Evolutionary conservation across 208 protist species (phyloP).

Genomic region (Phytomonas sp.): DNA sequence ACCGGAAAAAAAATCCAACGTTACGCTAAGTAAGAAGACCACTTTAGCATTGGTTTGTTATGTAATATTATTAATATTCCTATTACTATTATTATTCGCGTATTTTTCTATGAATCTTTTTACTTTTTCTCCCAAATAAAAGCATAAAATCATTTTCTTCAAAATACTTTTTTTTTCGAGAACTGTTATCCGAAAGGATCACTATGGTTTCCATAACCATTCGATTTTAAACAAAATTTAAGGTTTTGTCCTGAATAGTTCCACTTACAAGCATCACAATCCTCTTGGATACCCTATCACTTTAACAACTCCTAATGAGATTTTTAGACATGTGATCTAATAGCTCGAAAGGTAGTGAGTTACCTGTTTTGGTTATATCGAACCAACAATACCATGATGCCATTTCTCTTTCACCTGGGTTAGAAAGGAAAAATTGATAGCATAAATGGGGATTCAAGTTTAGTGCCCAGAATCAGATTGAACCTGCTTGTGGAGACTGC

Average conservation of each 20-base stretch:
- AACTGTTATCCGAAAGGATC: neutral
- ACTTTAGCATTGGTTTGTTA: conserved; percentile 1
- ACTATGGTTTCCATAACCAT: neutral
- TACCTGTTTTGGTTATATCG: neutral
- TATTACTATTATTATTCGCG: conserved; percentile 11
- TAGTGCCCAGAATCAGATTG: neutral
- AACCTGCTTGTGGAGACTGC: neutral
- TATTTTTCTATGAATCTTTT: conserved; percentile 12
- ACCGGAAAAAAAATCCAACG: neutral
- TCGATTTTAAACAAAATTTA: neutral
- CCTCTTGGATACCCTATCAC: neutral
- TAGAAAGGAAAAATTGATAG: neutral
- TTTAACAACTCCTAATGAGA: neutral
- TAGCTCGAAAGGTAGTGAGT: neutral
- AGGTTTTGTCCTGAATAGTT: neutral
- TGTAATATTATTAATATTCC: conserved; percentile 12
- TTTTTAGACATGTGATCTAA: neutral
- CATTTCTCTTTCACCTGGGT: neutral
- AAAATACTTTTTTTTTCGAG: conserved; percentile 11
- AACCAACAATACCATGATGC: neutral
- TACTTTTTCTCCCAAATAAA: neutral
- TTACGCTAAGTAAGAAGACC: neutral
- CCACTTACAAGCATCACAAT: neutral
- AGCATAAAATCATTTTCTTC: conserved; percentile 6
- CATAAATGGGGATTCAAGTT: neutral